Evolutionary conservation across 1,284 basidiomycete species (phyloP).

Genomic region (Puccinia horiana): DNA sequence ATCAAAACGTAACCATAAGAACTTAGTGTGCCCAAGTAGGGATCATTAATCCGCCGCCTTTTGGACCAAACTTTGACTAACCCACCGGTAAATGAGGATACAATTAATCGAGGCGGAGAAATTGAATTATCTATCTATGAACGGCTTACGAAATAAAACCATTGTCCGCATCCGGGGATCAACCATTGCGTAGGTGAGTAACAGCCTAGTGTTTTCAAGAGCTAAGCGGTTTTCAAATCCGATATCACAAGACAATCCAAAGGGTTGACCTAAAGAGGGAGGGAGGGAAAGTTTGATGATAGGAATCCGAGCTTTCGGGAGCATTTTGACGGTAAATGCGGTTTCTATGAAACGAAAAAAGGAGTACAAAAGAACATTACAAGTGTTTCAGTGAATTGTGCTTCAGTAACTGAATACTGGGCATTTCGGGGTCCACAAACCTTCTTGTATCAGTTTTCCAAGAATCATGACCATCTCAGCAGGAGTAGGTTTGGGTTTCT

Average conservation of each 20-base stretch:
- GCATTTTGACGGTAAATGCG: constrained; percentile 92
- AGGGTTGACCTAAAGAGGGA: constrained; percentile 82
- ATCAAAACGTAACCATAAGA: constrained; percentile 97
- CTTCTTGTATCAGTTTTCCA: constrained; percentile 86
- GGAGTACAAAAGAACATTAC: not conserved
- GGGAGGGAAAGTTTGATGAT: constrained; percentile 95
- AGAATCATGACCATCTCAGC: constrained; percentile 91
- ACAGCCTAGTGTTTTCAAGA: constrained; percentile 89
- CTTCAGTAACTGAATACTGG: not conserved
- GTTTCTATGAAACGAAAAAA: constrained; percentile 68
- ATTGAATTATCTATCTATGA: not conserved
- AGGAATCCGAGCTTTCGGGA: constrained; percentile 95
- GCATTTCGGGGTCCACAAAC: constrained; percentile 62
- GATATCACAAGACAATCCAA: constrained; percentile 87
- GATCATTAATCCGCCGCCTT: constrained; percentile 95
- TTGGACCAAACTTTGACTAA: constrained; percentile 99
- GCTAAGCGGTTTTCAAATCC: constrained; percentile 97
- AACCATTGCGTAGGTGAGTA: constrained; percentile 96
- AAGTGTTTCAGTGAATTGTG: constrained; percentile 39
- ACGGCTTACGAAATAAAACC: constrained; percentile 84
- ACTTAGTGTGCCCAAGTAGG: constrained; percentile 91
- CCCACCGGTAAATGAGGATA: not conserved
- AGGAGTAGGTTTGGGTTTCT: constrained; percentile 67
- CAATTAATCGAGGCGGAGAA: not conserved
- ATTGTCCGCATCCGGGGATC: constrained; percentile 91